A percentile compares a stretch with the other conserved stretches of the same genome.
phyloP scores from a whole-genome alignment of 2,329 filamentous ascomycete species.

The Neofusicoccum ribis region DNA sequence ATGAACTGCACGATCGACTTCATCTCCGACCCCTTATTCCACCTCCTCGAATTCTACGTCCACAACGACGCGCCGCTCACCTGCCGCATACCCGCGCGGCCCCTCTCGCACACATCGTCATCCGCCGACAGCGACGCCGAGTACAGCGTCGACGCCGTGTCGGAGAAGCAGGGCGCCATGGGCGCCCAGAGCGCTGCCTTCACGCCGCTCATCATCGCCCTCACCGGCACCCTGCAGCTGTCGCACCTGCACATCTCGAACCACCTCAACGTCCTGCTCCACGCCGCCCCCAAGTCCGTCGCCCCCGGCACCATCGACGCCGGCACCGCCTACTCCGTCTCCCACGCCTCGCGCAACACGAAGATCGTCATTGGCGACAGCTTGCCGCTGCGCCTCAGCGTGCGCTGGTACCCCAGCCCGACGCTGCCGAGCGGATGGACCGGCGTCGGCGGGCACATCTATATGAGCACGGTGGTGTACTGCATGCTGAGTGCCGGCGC shows the following conservation, averaged over 20 bases:
- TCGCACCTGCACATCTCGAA: conserved; percentile 90
- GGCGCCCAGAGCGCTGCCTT: conserved; percentile 48
- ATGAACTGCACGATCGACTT: conserved; percentile 81
- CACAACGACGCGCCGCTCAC: conserved; percentile 92
- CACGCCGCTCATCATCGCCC: conserved; percentile 82
- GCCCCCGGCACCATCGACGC: conserved; percentile 78
- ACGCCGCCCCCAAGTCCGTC: conserved; percentile 56
- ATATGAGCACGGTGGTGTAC: conserved; percentile 51
- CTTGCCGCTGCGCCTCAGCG: conserved; percentile 73
- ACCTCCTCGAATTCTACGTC: conserved; percentile 94
- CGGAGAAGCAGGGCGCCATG: conserved; percentile 34
- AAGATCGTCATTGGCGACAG: conserved; percentile 86
- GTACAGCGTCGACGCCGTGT: conserved; percentile 40
- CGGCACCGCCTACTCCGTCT: conserved; percentile 82
- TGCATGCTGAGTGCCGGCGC: conserved; percentile 50
- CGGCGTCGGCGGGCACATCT: conserved; percentile 53
- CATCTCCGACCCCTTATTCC: conserved; percentile 78
- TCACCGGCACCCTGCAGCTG: conserved; percentile 84
- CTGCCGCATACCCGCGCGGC: conserved; percentile 83
- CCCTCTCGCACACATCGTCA: conserved; percentile 47
- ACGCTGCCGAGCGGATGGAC: conserved; percentile 61
- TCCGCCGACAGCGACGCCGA: conserved; percentile 23
- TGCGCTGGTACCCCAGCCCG: conserved; percentile 83
- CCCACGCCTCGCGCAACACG: conserved; percentile 56
- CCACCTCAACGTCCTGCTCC: conserved; percentile 84